Evolutionary conservation across 1,139 yeast genomes (phyloP).

Genomic region (Blastobotrys arbuscula): DNA sequence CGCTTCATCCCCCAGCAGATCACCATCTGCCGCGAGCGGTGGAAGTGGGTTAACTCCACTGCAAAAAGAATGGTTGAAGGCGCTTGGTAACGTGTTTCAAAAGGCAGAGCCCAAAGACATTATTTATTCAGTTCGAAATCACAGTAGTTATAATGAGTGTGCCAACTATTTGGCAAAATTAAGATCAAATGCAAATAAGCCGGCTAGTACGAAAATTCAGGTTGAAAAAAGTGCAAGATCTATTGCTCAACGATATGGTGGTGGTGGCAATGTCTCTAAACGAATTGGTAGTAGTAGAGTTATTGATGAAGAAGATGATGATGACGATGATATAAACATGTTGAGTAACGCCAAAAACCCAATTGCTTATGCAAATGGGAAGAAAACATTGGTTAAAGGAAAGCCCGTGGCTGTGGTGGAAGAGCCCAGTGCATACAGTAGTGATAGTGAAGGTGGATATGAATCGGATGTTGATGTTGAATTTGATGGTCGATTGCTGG

Average conservation of each 20-base stretch:
- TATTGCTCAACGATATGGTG: constrained; percentile 11
- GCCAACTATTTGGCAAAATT: constrained; percentile 3
- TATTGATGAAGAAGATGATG: constrained; percentile 15
- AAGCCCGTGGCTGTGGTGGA: constrained; percentile 3
- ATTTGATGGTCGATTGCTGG: constrained; percentile 63
- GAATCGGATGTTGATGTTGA: constrained; percentile 44
- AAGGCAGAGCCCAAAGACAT: constrained; percentile 5
- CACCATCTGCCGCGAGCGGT: not conserved
- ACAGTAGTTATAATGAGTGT: not conserved
- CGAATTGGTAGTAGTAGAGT: not conserved
- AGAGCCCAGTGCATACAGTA: constrained; percentile 29
- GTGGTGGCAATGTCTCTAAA: constrained; percentile 1
- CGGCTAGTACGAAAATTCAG: constrained; percentile 1
- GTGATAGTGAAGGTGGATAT: constrained; percentile 34
- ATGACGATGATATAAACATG: constrained; percentile 12
- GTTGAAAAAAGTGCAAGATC: constrained; percentile 2
- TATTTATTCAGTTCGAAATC: constrained; percentile 1
- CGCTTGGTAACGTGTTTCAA: not conserved
- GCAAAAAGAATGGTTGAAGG: not conserved
- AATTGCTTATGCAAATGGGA: not conserved
- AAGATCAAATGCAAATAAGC: not conserved
- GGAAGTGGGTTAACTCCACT: not conserved
- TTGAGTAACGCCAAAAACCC: not conserved
- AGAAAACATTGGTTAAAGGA: constrained; percentile 2
- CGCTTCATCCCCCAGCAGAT: not conserved